These are phyloP conservation scores for Didymella glomerata DNA, from an alignment of 2,329 filamentous ascomycete genomes.

Conservation along the genomic window DNA sequence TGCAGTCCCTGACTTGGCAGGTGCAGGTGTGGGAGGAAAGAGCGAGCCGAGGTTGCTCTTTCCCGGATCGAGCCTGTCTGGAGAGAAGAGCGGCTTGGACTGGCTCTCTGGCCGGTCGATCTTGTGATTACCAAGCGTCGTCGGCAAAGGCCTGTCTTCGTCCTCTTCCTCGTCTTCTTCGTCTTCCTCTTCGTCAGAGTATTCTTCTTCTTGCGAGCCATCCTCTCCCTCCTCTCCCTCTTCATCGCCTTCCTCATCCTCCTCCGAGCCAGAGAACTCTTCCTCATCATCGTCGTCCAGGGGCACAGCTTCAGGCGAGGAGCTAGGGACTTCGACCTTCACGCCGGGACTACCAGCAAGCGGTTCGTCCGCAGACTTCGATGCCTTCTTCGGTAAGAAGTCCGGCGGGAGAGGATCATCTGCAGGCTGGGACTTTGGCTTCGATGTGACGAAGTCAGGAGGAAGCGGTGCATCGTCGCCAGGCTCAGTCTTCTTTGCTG, in stretches of 20 bases:
- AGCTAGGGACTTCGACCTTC: slow-evolving; percentile 51
- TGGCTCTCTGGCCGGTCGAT: slow-evolving; percentile 7
- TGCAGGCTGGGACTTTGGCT: slow-evolving; percentile 39
- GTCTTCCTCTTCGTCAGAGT: slow-evolving; percentile 43
- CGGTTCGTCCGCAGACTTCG: slow-evolving; percentile 50
- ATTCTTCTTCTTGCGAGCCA: slow-evolving; percentile 46
- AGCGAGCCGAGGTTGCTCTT: background rate
- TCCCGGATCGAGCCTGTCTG: background rate
- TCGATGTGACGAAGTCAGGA: slow-evolving; percentile 45
- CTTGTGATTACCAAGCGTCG: slow-evolving; percentile 20
- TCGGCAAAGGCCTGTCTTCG: slow-evolving; percentile 5
- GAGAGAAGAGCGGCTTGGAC: slow-evolving; percentile 26
- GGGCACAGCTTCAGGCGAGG: slow-evolving; percentile 44
- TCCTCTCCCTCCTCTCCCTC: slow-evolving; percentile 56
- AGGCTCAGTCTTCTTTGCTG: slow-evolving; percentile 36
- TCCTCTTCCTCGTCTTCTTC: slow-evolving; percentile 12
- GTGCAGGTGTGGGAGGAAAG: slow-evolving; percentile 45
- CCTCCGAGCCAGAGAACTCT: slow-evolving; percentile 53
- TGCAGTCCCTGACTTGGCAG: slow-evolving; percentile 36
- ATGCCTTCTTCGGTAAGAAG: slow-evolving; percentile 41
- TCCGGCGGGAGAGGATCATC: slow-evolving; percentile 54
- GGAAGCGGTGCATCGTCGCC: slow-evolving; percentile 49
- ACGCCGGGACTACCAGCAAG: slow-evolving; percentile 60
- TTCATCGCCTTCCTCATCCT: slow-evolving; percentile 45
- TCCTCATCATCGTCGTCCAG: slow-evolving; percentile 48